phyloP scores from a whole-genome alignment of 2,329 filamentous ascomycete species.

The Lasiodiplodia gonubiensis region DNA sequence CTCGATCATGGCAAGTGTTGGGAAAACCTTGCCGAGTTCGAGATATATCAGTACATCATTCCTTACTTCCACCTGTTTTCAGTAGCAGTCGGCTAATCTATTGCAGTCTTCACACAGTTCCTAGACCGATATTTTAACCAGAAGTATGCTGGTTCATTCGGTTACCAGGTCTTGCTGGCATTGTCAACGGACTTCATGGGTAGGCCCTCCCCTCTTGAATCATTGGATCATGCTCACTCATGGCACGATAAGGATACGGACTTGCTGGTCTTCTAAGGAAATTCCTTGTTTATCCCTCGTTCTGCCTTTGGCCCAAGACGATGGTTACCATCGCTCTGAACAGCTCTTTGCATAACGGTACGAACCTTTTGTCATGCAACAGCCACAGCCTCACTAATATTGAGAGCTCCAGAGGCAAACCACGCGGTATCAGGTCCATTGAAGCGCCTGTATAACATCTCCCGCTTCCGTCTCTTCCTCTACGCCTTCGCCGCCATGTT shows the following conservation, averaged over 20 bases:
- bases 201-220: too few species aligned
- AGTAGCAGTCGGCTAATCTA: neutral
- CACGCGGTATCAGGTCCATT: constrained; percentile 50
- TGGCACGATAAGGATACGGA: constrained; percentile 19
- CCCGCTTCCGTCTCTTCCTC: constrained; percentile 69
- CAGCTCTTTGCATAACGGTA: constrained; percentile 64
- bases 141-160: constrained; percentile 53
- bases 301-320: constrained; percentile 31
- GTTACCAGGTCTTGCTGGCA: constrained; percentile 66
- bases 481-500: constrained; percentile 61
- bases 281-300: constrained; percentile 36
- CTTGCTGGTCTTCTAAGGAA: constrained; percentile 39
- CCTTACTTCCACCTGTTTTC: neutral
- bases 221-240: neutral
- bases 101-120: constrained; percentile 55
- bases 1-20: constrained; percentile 65
- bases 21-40: constrained; percentile 56
- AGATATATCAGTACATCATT: constrained; percentile 46
- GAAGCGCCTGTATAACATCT: constrained; percentile 69
- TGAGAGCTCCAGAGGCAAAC: constrained; percentile 53
- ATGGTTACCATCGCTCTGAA: constrained; percentile 32
- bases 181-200: constrained; percentile 70
- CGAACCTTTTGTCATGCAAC: constrained; percentile 67
- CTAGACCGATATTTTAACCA: constrained; percentile 60
- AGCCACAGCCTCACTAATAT: constrained; percentile 69